Evolutionary conservation across 352 stramenopile species (phyloP).

Genomic region (Phytophthora kernoviae): DNA sequence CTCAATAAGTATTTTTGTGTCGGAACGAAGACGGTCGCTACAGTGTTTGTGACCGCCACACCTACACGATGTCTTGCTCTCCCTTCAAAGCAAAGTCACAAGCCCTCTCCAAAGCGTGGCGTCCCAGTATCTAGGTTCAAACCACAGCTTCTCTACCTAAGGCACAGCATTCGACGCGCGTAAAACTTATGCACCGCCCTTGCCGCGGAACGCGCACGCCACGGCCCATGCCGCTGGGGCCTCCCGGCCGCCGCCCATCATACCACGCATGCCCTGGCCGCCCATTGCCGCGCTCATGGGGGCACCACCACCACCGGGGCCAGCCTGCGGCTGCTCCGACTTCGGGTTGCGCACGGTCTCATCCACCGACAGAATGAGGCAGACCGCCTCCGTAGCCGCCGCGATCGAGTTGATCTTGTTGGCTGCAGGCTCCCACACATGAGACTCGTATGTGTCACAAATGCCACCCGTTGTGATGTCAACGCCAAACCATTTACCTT

Average conservation of each 20-base stretch:
- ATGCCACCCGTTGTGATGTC: conserved; percentile 98
- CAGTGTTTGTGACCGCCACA: conserved; percentile 9
- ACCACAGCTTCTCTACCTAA: conserved; percentile 42
- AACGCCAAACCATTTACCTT: conserved; percentile 97
- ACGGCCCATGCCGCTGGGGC: conserved; percentile 71
- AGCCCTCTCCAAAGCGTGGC: conserved; percentile 25
- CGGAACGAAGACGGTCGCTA: conserved; percentile 13
- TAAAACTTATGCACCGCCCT: conserved; percentile 70
- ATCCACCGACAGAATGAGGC: conserved; percentile 98
- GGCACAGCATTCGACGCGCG: conserved; percentile 23
- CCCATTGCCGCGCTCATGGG: conserved; percentile 93
- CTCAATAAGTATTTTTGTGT: conserved; percentile 46
- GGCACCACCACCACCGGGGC: conserved; percentile 45
- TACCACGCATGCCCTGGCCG: conserved; percentile 90
- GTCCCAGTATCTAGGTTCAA: conserved; percentile 6
- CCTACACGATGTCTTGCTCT: conserved; percentile 21
- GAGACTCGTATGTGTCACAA: conserved; percentile 96
- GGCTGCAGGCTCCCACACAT: conserved; percentile 99
- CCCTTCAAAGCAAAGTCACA: conserved; percentile 23
- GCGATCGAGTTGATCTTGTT: conserved; percentile 99
- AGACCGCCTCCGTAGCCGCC: conserved; percentile 96
- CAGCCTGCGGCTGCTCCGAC: conserved; percentile 92
- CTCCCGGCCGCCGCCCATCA: conserved; percentile 82
- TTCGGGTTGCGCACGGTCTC: conserved; percentile 99
- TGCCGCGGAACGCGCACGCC: conserved; percentile 81